These are phyloP conservation scores for Theobroma cacao DNA, from an alignment of 345 rosid species.

Conservation along the genomic window DNA sequence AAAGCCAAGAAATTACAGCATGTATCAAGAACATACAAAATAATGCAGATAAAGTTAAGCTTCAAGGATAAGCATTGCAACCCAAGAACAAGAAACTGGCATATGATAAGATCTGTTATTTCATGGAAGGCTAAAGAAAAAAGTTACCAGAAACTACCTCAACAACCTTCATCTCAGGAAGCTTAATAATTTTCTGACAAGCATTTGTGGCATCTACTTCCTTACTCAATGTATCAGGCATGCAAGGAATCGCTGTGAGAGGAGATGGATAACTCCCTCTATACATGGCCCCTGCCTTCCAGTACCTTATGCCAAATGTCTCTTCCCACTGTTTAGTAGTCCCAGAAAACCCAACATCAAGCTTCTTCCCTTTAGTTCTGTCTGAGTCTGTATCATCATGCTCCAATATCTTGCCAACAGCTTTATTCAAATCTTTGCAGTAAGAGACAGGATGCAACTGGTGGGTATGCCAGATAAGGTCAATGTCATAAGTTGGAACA, in stretches of 20 bases:
- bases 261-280: conserved; percentile 73
- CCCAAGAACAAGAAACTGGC: background rate
- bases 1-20: background rate
- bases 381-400: conserved; percentile 96
- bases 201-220: conserved; percentile 27
- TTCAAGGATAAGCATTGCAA: background rate
- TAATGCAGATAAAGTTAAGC: background rate
- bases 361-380: conserved; percentile 84
- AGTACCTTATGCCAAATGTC: conserved; percentile 74
- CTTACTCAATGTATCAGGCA: conserved; percentile 34
- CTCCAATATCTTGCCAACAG: conserved; percentile 71
- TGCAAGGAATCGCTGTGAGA: conserved; percentile 44
- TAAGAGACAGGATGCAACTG: conserved; percentile 83
- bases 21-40: background rate
- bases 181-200: conserved; percentile 33
- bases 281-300: conserved; percentile 96
- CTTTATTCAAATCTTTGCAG: conserved; percentile 56
- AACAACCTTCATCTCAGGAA: conserved; percentile 47
- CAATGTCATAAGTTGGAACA: conserved; percentile 96
- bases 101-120: background rate
- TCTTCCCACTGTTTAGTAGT: conserved; percentile 89
- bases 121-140: background rate
- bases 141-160: conserved; percentile 57
- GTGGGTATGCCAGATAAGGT: conserved; percentile 98
- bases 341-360: conserved; percentile 76